These are phyloP conservation scores for Suillus paluster DNA, from an alignment of 768 basidiomycete genomes.

Conservation along the genomic window DNA sequence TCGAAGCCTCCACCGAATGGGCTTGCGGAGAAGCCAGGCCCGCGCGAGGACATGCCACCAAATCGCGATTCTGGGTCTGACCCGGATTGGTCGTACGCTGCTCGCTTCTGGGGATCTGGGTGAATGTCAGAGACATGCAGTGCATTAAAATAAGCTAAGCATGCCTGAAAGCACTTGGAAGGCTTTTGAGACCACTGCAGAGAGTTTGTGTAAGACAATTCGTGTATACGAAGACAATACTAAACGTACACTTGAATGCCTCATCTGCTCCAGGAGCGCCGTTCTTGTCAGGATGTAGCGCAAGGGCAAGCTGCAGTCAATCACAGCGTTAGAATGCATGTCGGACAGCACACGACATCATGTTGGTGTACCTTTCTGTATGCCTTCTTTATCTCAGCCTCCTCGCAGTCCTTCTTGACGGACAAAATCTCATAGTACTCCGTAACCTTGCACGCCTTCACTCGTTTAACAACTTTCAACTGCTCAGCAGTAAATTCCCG, in stretches of 20 bases:
- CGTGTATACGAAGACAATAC: not conserved
- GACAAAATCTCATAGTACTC: conserved; percentile 93
- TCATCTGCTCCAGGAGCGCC: conserved; percentile 98
- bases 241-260: conserved; percentile 88
- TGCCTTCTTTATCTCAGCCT: conserved; percentile 88
- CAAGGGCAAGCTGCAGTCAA: conserved; percentile 72
- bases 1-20: conserved; percentile 66
- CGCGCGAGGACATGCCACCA: conserved; percentile 64
- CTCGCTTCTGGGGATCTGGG: conserved; percentile 84
- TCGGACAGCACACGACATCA: not conserved
- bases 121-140: conserved; percentile 7
- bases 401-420: conserved; percentile 80
- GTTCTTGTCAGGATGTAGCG: conserved; percentile 91
- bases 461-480: conserved; percentile 79
- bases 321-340: conserved; percentile 13
- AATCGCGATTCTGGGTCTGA: conserved; percentile 88
- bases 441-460: conserved; percentile 83
- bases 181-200: conserved; percentile 93
- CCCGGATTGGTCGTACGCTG: conserved; percentile 82
- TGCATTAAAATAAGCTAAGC: not conserved
- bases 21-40: conserved; percentile 53
- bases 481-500: conserved; percentile 90
- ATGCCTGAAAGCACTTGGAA: conserved; percentile 91
- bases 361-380: conserved; percentile 82
- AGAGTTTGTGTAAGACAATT: conserved; percentile 11